phyloP scores from a whole-genome alignment of 1,139 yeast genomes.

The Protomyces pachydermus region DNA sequence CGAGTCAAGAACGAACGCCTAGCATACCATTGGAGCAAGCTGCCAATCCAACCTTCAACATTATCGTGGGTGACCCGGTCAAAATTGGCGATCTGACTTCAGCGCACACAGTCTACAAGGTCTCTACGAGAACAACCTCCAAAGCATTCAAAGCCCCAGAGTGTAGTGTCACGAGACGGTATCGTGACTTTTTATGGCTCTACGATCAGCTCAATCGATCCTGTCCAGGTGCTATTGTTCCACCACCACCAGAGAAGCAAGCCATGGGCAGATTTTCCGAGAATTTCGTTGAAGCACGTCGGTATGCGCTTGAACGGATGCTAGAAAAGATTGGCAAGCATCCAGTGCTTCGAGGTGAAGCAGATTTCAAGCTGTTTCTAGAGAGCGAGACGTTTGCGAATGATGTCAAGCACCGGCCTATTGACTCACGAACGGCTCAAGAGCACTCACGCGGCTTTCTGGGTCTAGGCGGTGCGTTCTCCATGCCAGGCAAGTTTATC shows the following conservation, averaged over 20 bases:
- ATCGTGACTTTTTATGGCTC: slow-evolving; percentile 79
- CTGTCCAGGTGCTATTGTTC: slow-evolving; percentile 86
- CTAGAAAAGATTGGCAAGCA: slow-evolving; percentile 59
- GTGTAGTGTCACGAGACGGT: slow-evolving; percentile 63
- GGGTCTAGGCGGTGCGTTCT: slow-evolving; percentile 36
- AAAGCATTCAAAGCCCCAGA: slow-evolving; percentile 42
- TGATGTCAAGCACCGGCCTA: slow-evolving; percentile 41
- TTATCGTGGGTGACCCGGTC: slow-evolving; percentile 82
- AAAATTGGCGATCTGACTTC: slow-evolving; percentile 86
- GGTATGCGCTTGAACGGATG: slow-evolving; percentile 87
- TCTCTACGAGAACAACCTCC: slow-evolving; percentile 53
- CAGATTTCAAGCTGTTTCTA: slow-evolving; percentile 71
- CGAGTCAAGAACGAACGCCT: not conserved
- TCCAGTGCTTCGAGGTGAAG: slow-evolving; percentile 58
- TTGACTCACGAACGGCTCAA: slow-evolving; percentile 15
- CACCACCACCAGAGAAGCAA: slow-evolving; percentile 97
- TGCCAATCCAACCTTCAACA: slow-evolving; percentile 45
- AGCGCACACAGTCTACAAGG: slow-evolving; percentile 83
- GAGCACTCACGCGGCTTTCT: slow-evolving; percentile 48
- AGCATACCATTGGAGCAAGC: slow-evolving; percentile 31
- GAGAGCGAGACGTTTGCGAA: slow-evolving; percentile 64
- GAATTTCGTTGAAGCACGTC: slow-evolving; percentile 78
- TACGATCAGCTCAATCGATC: slow-evolving; percentile 80
- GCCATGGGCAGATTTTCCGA: slow-evolving; percentile 67
- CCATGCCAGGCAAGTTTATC: slow-evolving; percentile 43